Evolutionary conservation across 1,284 basidiomycete species (phyloP).

Genomic region (Leccinum subrobustum): DNA sequence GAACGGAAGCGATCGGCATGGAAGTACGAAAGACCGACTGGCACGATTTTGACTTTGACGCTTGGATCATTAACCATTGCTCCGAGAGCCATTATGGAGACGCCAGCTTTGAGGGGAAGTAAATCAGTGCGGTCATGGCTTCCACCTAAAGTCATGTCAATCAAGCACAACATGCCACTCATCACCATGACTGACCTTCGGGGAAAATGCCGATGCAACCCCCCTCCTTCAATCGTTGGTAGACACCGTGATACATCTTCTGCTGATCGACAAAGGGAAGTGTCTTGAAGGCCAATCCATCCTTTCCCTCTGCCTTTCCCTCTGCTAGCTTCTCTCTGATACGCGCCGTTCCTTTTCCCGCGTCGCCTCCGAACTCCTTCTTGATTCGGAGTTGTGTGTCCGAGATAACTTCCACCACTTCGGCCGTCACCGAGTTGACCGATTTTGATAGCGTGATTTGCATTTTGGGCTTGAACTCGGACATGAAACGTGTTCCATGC

Average conservation of each 20-base stretch:
- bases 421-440: constrained; percentile 75
- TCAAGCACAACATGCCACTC: neutral
- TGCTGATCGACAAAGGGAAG: constrained; percentile 90
- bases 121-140: constrained; percentile 96
- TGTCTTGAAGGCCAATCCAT: constrained; percentile 73
- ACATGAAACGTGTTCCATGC: constrained; percentile 75
- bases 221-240: constrained; percentile 82
- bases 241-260: constrained; percentile 94
- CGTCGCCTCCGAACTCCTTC: constrained; percentile 85
- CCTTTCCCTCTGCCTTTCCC: constrained; percentile 48
- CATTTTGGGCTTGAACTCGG: constrained; percentile 78
- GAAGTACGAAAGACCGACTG: constrained; percentile 94
- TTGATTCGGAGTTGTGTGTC: constrained; percentile 87
- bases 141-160: constrained; percentile 61
- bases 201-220: constrained; percentile 96
- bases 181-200: constrained; percentile 62
- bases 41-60: constrained; percentile 88
- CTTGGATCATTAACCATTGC: constrained; percentile 92
- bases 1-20: constrained; percentile 95
- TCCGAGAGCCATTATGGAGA: constrained; percentile 96
- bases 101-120: constrained; percentile 92
- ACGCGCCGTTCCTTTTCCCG: constrained; percentile 71
- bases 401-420: constrained; percentile 87
- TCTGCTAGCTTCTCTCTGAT: constrained; percentile 69
- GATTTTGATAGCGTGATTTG: constrained; percentile 90